Percentiles rank a stretch among this genome's conserved stretches.
Conservation (phyloP, 169 alveolate genomes). For the Plasmodium yoelii region DNA sequence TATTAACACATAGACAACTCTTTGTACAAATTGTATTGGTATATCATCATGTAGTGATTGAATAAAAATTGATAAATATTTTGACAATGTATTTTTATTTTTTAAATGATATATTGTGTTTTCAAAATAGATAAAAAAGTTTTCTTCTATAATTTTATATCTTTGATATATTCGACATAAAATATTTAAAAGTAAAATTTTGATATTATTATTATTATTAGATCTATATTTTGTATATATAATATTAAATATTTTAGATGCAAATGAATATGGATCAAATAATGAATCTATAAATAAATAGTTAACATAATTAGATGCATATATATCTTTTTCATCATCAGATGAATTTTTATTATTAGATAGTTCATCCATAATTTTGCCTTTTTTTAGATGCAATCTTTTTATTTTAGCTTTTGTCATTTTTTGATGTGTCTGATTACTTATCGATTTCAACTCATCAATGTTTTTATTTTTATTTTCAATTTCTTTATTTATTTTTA, state of each 20-base stretch:
- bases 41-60: slow-evolving; percentile 48
- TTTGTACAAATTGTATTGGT: slow-evolving; percentile 9
- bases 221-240: slow-evolving; percentile 25
- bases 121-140: slow-evolving; percentile 44
- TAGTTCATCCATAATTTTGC: slow-evolving; percentile 21
- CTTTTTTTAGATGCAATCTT: slow-evolving; percentile 29
- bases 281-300: slow-evolving; percentile 32
- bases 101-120: neutral
- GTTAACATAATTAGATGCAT: slow-evolving; percentile 1
- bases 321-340: slow-evolving; percentile 2
- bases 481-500: slow-evolving; percentile 21
- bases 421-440: slow-evolving; percentile 56
- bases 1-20: slow-evolving; percentile 15
- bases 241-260: slow-evolving; percentile 35
- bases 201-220: slow-evolving; percentile 12
- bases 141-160: slow-evolving; percentile 49
- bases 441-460: slow-evolving; percentile 22
- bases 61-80: slow-evolving; percentile 25
- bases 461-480: slow-evolving; percentile 23
- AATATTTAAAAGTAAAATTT: slow-evolving; percentile 30
- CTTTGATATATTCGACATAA: slow-evolving; percentile 40
- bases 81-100: slow-evolving; percentile 22
- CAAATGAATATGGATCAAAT: slow-evolving; percentile 27
- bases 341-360: slow-evolving; percentile 13
- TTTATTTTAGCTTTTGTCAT: slow-evolving; percentile 35